Percentiles rank a stretch among this genome's conserved stretches.
Evolutionary conservation across 495 filamentous ascomycete species (phyloP).

Genomic region (Geoglossum glabrum): DNA sequence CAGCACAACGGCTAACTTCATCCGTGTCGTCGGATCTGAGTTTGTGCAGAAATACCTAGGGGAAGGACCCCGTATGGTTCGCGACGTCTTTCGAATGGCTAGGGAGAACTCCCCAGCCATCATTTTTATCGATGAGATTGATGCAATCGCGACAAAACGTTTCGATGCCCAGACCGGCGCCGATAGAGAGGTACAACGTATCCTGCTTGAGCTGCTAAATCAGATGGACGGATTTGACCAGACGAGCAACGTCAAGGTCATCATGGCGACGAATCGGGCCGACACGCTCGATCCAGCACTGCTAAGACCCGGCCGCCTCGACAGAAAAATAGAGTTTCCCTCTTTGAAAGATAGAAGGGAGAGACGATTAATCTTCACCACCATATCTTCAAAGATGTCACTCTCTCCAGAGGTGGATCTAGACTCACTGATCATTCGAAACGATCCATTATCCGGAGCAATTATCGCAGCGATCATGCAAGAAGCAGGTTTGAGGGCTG

Average conservation of each 20-base stretch:
- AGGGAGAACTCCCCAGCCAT: constrained; percentile 94
- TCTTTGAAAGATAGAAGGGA: constrained; percentile 77
- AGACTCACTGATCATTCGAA: constrained; percentile 84
- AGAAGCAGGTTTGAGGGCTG: constrained; percentile 84
- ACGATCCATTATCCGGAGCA: constrained; percentile 85
- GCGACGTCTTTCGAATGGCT: constrained; percentile 97
- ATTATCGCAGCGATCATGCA: constrained; percentile 99
- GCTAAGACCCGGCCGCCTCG: constrained; percentile 81
- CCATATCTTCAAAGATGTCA: constrained; percentile 92
- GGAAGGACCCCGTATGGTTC: constrained; percentile 95
- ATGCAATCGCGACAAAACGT: constrained; percentile 96
- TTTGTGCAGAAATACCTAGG: constrained; percentile 98
- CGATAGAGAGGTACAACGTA: constrained; percentile 94
- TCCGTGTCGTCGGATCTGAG: constrained; percentile 92
- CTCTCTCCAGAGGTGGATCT: constrained; percentile 89
- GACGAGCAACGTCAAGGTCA: constrained; percentile 95
- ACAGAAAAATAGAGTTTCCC: constrained; percentile 97
- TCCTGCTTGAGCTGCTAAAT: constrained; percentile 87
- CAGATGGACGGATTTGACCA: constrained; percentile 99
- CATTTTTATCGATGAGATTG: constrained; percentile 99
- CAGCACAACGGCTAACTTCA: constrained; percentile 94
- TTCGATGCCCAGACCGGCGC: constrained; percentile 97
- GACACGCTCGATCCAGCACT: constrained; percentile 91
- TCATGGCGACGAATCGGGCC: constrained; percentile 98
- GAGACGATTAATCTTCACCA: constrained; percentile 85